phyloP scores from a whole-genome alignment of 2,329 filamentous ascomycete genomes.

The Fulvia fulva region DNA sequence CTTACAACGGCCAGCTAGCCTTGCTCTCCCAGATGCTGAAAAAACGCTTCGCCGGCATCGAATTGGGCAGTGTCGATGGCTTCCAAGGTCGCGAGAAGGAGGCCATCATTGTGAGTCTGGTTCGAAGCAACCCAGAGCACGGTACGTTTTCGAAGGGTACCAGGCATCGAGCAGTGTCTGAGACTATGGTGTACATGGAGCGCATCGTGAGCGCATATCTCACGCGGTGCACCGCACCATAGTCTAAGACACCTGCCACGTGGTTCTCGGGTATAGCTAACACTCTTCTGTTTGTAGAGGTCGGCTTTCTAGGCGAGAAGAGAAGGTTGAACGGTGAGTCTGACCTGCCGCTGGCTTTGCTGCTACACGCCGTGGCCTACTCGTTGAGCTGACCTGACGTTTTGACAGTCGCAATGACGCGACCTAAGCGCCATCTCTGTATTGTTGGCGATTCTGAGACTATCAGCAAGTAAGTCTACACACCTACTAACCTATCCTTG shows the following conservation, averaged over 20 bases:
- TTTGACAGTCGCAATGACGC: slow-evolving; percentile 85
- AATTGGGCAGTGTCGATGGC: slow-evolving; percentile 94
- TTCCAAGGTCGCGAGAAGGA: slow-evolving; percentile 98
- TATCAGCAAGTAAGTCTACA: slow-evolving; percentile 69
- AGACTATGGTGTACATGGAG: too few species aligned
- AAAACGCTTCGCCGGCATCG: slow-evolving; percentile 75
- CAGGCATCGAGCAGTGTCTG: too few species aligned
- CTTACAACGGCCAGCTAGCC: slow-evolving; percentile 90
- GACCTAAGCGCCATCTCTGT: slow-evolving; percentile 83
- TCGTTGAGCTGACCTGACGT: slow-evolving; percentile 5
- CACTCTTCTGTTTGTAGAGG: too few species aligned
- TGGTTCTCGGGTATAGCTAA: too few species aligned
- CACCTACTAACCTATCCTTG: not conserved
- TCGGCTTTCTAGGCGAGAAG: slow-evolving; percentile 91
- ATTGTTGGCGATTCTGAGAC: slow-evolving; percentile 94
- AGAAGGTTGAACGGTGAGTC: slow-evolving; percentile 80
- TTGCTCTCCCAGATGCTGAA: slow-evolving; percentile 72
- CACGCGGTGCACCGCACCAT: too few species aligned
- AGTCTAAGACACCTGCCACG: too few species aligned
- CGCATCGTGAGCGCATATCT: too few species aligned
- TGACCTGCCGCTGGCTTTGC: not conserved
- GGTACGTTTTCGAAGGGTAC: too few species aligned
- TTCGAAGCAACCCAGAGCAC: slow-evolving; percentile 78
- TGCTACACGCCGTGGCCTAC: not conserved
- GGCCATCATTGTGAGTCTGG: slow-evolving; percentile 87